Base-by-base conservation (phyloP, 2,329 filamentous ascomycete species). In the Bimuria novae-zelandiae region DNA sequence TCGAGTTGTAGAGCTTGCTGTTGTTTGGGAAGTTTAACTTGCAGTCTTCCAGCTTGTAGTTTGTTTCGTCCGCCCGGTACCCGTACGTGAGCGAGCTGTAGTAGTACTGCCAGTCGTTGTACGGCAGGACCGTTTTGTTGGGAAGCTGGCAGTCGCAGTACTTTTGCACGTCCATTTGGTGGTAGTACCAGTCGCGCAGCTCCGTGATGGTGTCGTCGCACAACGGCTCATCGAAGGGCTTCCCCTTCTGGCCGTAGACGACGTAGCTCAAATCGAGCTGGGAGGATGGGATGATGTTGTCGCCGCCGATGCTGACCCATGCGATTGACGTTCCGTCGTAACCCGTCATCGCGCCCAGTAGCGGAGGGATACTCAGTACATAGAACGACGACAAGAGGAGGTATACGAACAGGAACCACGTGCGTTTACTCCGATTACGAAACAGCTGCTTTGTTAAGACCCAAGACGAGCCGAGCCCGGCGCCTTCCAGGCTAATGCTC, bases 291-390 rank as follows among this genome's bases (percentile, higher is more conserved):
- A 72, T 53, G 25, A 73, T 67, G 23, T 70, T 67, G 16, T 65
- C 58, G 14, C 58, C 55, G 12, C 66, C 57, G 14, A 70, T 40
- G 16, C 59, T 61, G 12, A 73, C 55, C 63, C 67, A 72, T 0
- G 65, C 57, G 4, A 62, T 62, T 2, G 57, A 55, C 1, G 59
- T 63, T 37, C 57, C 64, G n/a, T 71, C 66, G 46, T 75, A 76
- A 8, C 73, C 73, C 0, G 69, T 72, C 68, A 75, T 74, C 11
- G 72, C 71, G n/a, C 61, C 55, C 1, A 73, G 42, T 4, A 71
- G 57, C 17, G 70, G 68, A 1, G 70, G 72, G 17, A 74, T 62
- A 12, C 51, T 52, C 1, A 74, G 45, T 12, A 74, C 62, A 32
- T 70, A 74, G 3, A 56, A 33, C 1, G 57, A 67, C 3, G 69